phyloP scores from a whole-genome alignment of 2,329 filamentous ascomycete genomes.

The Monosporascus sp. region DNA sequence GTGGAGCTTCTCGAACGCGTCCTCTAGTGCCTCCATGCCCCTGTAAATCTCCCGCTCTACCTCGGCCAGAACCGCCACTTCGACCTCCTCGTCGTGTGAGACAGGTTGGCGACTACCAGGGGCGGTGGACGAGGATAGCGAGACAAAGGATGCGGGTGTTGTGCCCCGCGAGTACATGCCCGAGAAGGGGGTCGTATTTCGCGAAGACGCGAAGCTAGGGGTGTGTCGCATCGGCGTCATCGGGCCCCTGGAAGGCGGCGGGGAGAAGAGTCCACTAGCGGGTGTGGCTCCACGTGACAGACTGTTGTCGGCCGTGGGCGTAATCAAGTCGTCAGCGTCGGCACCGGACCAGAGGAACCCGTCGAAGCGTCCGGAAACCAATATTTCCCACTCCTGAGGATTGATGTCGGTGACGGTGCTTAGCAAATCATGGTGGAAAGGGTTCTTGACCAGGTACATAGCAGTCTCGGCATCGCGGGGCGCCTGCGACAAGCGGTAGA shows the following conservation, averaged over 20 bases:
- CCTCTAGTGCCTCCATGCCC: slow-evolving; percentile 90
- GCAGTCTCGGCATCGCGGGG: slow-evolving; percentile 84
- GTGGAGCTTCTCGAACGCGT: slow-evolving; percentile 90
- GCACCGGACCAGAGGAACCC: slow-evolving; percentile 93
- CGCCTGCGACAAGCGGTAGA: slow-evolving; percentile 68
- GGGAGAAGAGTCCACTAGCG: slow-evolving; percentile 39
- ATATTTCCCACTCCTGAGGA: slow-evolving; percentile 91
- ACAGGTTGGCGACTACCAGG: slow-evolving; percentile 53
- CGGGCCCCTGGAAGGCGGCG: slow-evolving; percentile 32
- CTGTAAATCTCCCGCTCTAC: slow-evolving; percentile 89
- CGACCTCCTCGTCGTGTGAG: slow-evolving; percentile 87
- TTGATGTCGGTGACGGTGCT: slow-evolving; percentile 84
- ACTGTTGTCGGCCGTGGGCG: slow-evolving; percentile 35
- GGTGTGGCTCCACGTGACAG: slow-evolving; percentile 50
- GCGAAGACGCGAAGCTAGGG: slow-evolving; percentile 35
- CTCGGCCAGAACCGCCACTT: slow-evolving; percentile 84
- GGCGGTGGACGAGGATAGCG: slow-evolving; percentile 33
- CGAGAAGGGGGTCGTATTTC: slow-evolving; percentile 43
- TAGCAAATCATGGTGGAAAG: slow-evolving; percentile 75
- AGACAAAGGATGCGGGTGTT: slow-evolving; percentile 46
- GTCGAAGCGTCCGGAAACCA: slow-evolving; percentile 89
- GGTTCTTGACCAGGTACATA: slow-evolving; percentile 80
- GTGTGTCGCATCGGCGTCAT: slow-evolving; percentile 37
- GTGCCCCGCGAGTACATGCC: slow-evolving; percentile 48
- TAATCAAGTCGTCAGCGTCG: slow-evolving; percentile 49